Percentiles rank a stretch among this genome's conserved stretches.
Evolutionary conservation across 176 grass and related monocot genomes (phyloP).

Genomic region (Microstegium vimineum): DNA sequence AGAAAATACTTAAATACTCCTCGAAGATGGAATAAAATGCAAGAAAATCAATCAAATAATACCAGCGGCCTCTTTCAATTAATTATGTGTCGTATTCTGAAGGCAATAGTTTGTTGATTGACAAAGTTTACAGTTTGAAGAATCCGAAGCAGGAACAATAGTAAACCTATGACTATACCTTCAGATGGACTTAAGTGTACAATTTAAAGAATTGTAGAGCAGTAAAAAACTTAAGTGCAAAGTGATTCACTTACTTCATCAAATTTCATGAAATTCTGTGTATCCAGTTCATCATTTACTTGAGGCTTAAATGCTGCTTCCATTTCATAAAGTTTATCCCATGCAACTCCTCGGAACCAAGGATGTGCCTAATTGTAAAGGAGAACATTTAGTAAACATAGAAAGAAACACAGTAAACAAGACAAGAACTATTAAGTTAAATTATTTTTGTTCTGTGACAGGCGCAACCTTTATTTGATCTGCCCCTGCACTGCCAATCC

Average conservation of each 20-base stretch:
- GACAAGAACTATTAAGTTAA: neutral
- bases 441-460: slow-evolving; percentile 7
- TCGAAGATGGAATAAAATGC: slow-evolving; percentile 3
- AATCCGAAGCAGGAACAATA: slow-evolving; percentile 16
- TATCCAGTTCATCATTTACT: slow-evolving; percentile 93
- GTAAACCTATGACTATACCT: neutral
- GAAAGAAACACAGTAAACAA: neutral
- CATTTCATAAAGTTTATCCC: slow-evolving; percentile 98
- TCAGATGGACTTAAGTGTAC: neutral
- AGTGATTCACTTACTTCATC: slow-evolving; percentile 71
- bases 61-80: neutral
- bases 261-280: slow-evolving; percentile 96
- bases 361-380: slow-evolving; percentile 68
- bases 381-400: slow-evolving; percentile 25
- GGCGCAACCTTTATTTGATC: slow-evolving; percentile 88
- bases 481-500: slow-evolving; percentile 74
- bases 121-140: neutral
- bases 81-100: slow-evolving; percentile 14
- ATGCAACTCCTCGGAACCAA: slow-evolving; percentile 83
- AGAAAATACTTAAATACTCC: neutral
- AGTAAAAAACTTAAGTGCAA: neutral
- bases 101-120: neutral
- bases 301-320: slow-evolving; percentile 95
- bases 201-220: neutral
- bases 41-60: slow-evolving; percentile 29